Evolutionary conservation across 257 asterid species (phyloP).

Genomic region (Capsicum baccatum): DNA sequence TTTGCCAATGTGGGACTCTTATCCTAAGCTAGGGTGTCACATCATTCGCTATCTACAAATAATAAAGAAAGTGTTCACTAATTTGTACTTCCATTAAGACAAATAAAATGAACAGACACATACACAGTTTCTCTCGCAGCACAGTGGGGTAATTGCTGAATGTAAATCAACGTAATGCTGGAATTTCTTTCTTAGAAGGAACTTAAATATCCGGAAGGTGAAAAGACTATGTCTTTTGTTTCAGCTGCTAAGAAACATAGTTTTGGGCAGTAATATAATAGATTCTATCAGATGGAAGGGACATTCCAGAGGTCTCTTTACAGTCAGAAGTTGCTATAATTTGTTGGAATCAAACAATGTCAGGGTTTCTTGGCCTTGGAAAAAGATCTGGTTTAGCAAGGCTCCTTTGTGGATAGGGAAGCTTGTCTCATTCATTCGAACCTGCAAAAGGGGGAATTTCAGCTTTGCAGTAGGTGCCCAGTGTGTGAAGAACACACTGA

Average conservation of each 20-base stretch:
- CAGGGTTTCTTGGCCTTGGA: not conserved
- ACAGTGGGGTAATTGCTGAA: not conserved
- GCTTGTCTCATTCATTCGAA: too few relatives aligned
- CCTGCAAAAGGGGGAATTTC: too few relatives aligned
- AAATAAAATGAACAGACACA: not conserved
- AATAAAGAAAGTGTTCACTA: not conserved
- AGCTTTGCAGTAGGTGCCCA: too few relatives aligned
- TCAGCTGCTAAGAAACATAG: not conserved
- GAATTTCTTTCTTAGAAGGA: not conserved
- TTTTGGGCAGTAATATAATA: not conserved
- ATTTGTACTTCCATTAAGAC: too few relatives aligned
- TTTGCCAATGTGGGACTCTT: too few relatives aligned
- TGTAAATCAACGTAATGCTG: not conserved
- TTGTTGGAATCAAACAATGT: not conserved
- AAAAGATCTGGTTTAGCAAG: not conserved
- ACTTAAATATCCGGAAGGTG: not conserved
- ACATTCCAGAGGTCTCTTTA: not conserved
- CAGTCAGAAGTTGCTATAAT: not conserved
- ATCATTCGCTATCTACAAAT: not conserved
- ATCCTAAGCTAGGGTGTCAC: not conserved
- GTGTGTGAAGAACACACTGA: too few relatives aligned
- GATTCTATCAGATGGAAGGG: not conserved
- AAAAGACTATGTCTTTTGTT: not conserved
- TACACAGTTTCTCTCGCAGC: not conserved
- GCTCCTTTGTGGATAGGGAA: not conserved